A percentile compares a stretch with the other conserved stretches of the same genome.
These are phyloP conservation scores for Pseudopyrenochaeta lycopersici DNA, from an alignment of 2,329 filamentous ascomycete genomes.

Conservation along the genomic window DNA sequence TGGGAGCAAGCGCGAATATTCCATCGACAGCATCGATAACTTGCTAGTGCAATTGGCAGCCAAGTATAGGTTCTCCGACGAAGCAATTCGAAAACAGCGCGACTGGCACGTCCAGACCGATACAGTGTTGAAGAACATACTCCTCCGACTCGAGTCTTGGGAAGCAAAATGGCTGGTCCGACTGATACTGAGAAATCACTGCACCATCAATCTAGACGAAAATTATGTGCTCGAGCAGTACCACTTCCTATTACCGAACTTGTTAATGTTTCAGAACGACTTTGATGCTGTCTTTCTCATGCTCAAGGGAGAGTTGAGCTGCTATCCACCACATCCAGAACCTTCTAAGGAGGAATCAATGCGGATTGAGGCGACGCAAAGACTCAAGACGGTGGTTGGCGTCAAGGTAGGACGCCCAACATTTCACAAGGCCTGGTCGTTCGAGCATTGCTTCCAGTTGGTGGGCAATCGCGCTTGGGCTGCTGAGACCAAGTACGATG, in stretches of 20 bases:
- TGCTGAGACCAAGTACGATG: slow-evolving; percentile 84
- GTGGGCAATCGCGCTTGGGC: slow-evolving; percentile 69
- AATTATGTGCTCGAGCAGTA: slow-evolving; percentile 66
- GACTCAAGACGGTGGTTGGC: slow-evolving; percentile 51
- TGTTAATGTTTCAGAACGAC: slow-evolving; percentile 75
- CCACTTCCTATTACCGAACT: slow-evolving; percentile 74
- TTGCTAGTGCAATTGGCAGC: slow-evolving; percentile 73
- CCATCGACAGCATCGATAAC: slow-evolving; percentile 77
- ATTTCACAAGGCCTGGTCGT: slow-evolving; percentile 59
- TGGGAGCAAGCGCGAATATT: slow-evolving; percentile 47
- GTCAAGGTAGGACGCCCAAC: slow-evolving; percentile 57
- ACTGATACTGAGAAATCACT: slow-evolving; percentile 78
- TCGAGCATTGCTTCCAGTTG: slow-evolving; percentile 78
- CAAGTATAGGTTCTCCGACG: slow-evolving; percentile 74
- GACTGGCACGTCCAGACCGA: slow-evolving; percentile 31
- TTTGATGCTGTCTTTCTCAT: slow-evolving; percentile 68
- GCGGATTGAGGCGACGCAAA: slow-evolving; percentile 50
- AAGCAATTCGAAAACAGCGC: slow-evolving; percentile 48
- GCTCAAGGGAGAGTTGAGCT: slow-evolving; percentile 56
- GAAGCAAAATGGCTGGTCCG: slow-evolving; percentile 92
- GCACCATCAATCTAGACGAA: slow-evolving; percentile 71
- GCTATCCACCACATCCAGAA: slow-evolving; percentile 50
- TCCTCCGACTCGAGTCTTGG: slow-evolving; percentile 59
- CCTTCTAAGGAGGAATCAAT: slow-evolving; percentile 38
- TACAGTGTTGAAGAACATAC: slow-evolving; percentile 50